phyloP scores from a whole-genome alignment of 768 basidiomycete genomes.

The Nidularia pulvinata region DNA sequence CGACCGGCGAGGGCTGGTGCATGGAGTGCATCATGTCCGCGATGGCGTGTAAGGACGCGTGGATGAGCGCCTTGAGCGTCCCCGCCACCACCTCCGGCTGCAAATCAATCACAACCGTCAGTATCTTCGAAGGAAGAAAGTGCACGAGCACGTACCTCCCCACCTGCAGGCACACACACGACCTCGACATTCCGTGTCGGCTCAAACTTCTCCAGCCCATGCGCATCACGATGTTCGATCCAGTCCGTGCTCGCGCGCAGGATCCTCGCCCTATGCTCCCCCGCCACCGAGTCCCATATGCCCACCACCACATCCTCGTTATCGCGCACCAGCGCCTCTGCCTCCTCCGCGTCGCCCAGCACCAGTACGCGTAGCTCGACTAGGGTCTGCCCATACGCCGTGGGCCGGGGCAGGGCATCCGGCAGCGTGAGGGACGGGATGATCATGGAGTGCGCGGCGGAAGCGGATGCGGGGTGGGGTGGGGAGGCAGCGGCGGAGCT shows the following conservation, averaged over 20 bases:
- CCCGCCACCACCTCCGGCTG: too few species aligned
- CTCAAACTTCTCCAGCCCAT: slow-evolving; percentile 68
- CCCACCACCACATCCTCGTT: slow-evolving; percentile 69
- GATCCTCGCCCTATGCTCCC: slow-evolving; percentile 27
- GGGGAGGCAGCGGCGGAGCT: slow-evolving; percentile 63
- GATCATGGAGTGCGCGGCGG: slow-evolving; percentile 40
- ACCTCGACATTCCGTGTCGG: slow-evolving; percentile 63
- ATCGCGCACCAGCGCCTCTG: slow-evolving; percentile 50
- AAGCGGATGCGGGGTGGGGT: slow-evolving; percentile 22
- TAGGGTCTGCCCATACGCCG: slow-evolving; percentile 67
- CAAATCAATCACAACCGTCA: too few species aligned
- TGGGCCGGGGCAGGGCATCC: slow-evolving; percentile 58
- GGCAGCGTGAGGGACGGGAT: slow-evolving; percentile 73
- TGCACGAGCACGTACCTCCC: too few species aligned
- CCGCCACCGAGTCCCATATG: slow-evolving; percentile 48
- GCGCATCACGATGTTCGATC: slow-evolving; percentile 64
- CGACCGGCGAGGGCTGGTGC: slow-evolving; percentile 45
- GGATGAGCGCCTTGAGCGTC: slow-evolving; percentile 40
- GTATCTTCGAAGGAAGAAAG: too few species aligned
- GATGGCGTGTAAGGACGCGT: slow-evolving; percentile 54
- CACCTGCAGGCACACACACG: slow-evolving; percentile 31
- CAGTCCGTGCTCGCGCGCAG: slow-evolving; percentile 70
- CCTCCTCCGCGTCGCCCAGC: slow-evolving; percentile 35
- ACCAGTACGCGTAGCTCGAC: slow-evolving; percentile 62
- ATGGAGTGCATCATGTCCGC: slow-evolving; percentile 53